Evolutionary conservation across 2,329 filamentous ascomycete species (phyloP).

Genomic region (Aspergillus candidus): DNA sequence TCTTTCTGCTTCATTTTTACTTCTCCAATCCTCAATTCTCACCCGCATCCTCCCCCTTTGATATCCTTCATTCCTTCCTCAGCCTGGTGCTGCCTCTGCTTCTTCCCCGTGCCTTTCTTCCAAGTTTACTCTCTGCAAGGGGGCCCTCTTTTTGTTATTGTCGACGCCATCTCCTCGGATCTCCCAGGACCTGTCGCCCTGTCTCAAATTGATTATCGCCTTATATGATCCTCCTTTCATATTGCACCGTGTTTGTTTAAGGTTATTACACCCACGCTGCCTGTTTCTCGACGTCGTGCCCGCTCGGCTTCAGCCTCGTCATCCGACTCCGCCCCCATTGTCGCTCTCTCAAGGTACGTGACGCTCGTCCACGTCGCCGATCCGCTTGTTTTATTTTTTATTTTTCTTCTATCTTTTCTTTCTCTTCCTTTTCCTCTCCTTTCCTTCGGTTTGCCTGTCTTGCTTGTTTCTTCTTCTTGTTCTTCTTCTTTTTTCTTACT

Average conservation of each 20-base stretch:
- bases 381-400: neutral
- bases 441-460: constrained; percentile 1
- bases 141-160: constrained; percentile 10
- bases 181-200: constrained; percentile 1
- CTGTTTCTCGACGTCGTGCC: too few species aligned
- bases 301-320: too few species aligned
- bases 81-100: constrained; percentile 25
- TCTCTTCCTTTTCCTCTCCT: neutral
- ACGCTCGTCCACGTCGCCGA: constrained; percentile 1
- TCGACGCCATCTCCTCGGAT: constrained; percentile 11
- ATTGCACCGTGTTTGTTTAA: too few species aligned
- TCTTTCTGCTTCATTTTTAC: constrained; percentile 10
- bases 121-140: constrained; percentile 12
- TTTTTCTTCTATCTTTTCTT: neutral
- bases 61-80: constrained; percentile 12
- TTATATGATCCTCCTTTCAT: too few species aligned
- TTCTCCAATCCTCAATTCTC: constrained; percentile 11
- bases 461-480: constrained; percentile 3
- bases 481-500: constrained; percentile 6
- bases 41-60: constrained; percentile 5
- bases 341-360: constrained; percentile 6
- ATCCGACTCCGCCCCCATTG: neutral
- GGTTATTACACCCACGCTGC: too few species aligned
- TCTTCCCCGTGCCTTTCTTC: constrained; percentile 1
- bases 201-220: too few species aligned